Evolutionary conservation across 2,329 filamentous ascomycete species (phyloP).

Genomic region (Aurifilum marmelostoma): DNA sequence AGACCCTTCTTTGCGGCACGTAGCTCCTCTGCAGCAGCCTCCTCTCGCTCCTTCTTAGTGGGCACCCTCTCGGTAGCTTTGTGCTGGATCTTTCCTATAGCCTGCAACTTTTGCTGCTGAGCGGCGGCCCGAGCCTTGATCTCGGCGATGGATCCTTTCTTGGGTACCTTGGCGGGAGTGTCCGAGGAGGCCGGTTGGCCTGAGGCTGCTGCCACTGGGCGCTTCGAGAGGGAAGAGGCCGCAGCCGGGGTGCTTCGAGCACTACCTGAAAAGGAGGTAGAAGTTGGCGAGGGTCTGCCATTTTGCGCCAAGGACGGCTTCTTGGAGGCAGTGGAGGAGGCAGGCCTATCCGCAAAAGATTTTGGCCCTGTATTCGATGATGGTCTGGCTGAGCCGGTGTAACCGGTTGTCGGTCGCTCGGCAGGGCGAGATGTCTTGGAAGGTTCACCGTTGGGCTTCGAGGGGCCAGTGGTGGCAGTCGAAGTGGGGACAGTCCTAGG

Average conservation of each 20-base stretch:
- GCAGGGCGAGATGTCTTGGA: constrained; percentile 35
- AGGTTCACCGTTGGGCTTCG: constrained; percentile 31
- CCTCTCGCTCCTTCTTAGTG: constrained; percentile 57
- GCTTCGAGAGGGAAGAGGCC: constrained; percentile 7
- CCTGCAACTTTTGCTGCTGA: constrained; percentile 63
- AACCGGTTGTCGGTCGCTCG: constrained; percentile 22
- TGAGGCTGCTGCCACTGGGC: constrained; percentile 13
- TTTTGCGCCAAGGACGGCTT: constrained; percentile 22
- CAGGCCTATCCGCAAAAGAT: constrained; percentile 30
- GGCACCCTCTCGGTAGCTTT: constrained; percentile 70
- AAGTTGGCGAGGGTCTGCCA: constrained; percentile 24
- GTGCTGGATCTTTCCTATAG: constrained; percentile 73
- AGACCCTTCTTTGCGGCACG: constrained; percentile 30
- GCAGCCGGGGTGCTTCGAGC: constrained; percentile 9
- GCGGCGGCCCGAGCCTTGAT: constrained; percentile 73
- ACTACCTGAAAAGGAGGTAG: constrained; percentile 17
- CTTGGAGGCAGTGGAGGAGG: constrained; percentile 25
- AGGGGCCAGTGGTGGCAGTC: constrained; percentile 33
- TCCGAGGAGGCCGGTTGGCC: constrained; percentile 37
- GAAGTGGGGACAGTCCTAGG: constrained; percentile 39
- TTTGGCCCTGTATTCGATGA: constrained; percentile 31
- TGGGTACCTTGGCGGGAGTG: constrained; percentile 53
- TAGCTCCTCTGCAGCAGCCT: constrained; percentile 48
- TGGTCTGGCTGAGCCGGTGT: constrained; percentile 32
- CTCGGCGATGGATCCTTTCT: constrained; percentile 75